These are phyloP conservation scores for Globisporangium ultimum DNA, from an alignment of 352 stramenopile genomes.

Conservation along the genomic window DNA sequence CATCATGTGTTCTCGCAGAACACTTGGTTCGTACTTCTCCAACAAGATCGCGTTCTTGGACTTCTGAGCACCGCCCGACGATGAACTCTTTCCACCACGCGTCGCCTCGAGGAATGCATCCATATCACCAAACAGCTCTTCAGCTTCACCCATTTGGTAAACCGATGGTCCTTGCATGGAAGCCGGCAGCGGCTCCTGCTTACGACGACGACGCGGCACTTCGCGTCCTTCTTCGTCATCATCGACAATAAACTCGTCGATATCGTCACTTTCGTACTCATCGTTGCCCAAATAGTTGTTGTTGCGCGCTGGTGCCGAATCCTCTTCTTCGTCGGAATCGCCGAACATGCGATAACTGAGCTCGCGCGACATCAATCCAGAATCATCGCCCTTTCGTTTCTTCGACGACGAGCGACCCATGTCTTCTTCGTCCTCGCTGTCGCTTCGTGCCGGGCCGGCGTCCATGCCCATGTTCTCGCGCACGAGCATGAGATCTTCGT, in stretches of 20 bases:
- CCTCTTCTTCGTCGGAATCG: constrained; percentile 86
- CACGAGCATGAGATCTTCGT: constrained; percentile 86
- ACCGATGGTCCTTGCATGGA: constrained; percentile 86
- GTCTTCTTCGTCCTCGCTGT: constrained; percentile 78
- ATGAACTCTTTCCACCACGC: constrained; percentile 34
- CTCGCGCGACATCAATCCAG: constrained; percentile 82
- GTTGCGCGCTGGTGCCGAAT: constrained; percentile 54
- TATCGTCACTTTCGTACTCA: constrained; percentile 88
- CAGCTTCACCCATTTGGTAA: constrained; percentile 89
- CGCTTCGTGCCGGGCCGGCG: constrained; percentile 57
- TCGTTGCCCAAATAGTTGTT: constrained; percentile 85
- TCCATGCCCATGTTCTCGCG: constrained; percentile 89
- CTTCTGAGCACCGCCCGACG: constrained; percentile 25
- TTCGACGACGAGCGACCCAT: constrained; percentile 69
- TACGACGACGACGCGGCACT: constrained; percentile 67
- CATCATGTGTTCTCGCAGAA: constrained; percentile 89
- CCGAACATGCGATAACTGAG: constrained; percentile 88
- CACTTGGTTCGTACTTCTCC: constrained; percentile 85
- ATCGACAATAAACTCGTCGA: constrained; percentile 89
- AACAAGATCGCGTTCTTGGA: constrained; percentile 84
- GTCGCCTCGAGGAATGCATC: constrained; percentile 85
- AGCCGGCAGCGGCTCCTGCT: constrained; percentile 59
- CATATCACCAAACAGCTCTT: constrained; percentile 89
- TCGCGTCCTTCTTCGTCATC: constrained; percentile 87
- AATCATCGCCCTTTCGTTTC: constrained; percentile 66